Evolutionary conservation across 2,329 filamentous ascomycete species (phyloP), one percentile per base, ranked within the genome.

Genomic region (Arachnopeziza araneosa): DNA sequence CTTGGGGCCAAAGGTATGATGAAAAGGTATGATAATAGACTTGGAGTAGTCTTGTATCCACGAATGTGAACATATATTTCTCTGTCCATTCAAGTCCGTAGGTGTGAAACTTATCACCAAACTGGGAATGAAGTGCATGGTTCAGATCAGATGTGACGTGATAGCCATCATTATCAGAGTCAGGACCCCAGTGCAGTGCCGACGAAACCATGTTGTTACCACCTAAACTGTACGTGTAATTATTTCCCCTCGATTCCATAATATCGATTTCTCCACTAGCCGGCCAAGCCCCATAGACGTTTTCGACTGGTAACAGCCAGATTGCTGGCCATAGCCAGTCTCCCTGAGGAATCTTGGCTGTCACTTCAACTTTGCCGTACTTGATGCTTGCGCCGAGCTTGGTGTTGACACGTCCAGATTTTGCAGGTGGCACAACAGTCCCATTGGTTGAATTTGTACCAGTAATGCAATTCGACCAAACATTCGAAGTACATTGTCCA

Each of bases 351-450:
- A 63, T 55, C 44, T 60, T 60, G 7, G 56, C 61, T 8, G n/a
- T 48, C 8, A 63, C 61, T 55, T 63, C 61, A 4, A 63, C 58
- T 12, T 54, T 36, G 17, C 61, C 61, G 36, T 62, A 62, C 23
- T 53, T 60, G 24, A 62, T 62, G 6, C 17, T 58, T 14, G 84
- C 84, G 22, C 86, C 83, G 52, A 82, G 82, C 69, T 82, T 86
- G 58, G 88, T 92, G 76, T 86, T 87, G 75, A 95, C 83, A 60
- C 90, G 87, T 1, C 83, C 90, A 1, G 90, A 93, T 67, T 83
- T 85, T 64, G 88, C 83, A 0, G 90, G 90, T 26, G 89, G 89
- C 32, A 93, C 81, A 62, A 92, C 86, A 60, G 85, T 89, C 19
- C 86, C 80, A 21, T 59, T 61, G n/a, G 60, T 61, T 36, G 24